Percentiles rank a stretch among this genome's conserved stretches.
These are phyloP conservation scores for Metroxylon sagu DNA, from an alignment of 176 grass and related monocot genomes.

Conservation along the genomic window DNA sequence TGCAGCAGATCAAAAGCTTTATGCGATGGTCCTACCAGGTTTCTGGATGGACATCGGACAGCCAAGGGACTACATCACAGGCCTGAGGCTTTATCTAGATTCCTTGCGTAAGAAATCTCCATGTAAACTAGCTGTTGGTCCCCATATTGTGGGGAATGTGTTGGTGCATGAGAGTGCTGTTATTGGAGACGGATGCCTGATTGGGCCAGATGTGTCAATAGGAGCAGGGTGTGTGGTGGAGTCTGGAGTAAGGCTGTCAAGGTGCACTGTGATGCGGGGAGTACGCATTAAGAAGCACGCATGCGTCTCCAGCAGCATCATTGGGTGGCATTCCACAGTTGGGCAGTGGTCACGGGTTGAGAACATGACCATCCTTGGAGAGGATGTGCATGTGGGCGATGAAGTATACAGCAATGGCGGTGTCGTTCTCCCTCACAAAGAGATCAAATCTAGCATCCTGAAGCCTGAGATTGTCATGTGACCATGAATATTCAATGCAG, in stretches of 20 bases:
- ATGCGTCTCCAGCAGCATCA: slow-evolving; percentile 75
- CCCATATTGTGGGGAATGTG: slow-evolving; percentile 64
- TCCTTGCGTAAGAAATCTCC: slow-evolving; percentile 69
- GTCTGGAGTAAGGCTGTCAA: slow-evolving; percentile 71
- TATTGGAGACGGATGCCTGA: slow-evolving; percentile 83
- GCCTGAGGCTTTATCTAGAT: slow-evolving; percentile 69
- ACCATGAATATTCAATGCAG: slow-evolving; percentile 1
- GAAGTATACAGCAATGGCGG: slow-evolving; percentile 90
- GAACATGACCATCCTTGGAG: slow-evolving; percentile 83
- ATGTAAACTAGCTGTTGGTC: slow-evolving; percentile 38
- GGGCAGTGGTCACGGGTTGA: slow-evolving; percentile 80
- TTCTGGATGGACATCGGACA: slow-evolving; percentile 97
- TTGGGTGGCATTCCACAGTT: slow-evolving; percentile 88
- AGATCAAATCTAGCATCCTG: slow-evolving; percentile 89
- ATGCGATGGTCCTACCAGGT: slow-evolving; percentile 79
- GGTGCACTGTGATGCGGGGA: slow-evolving; percentile 65
- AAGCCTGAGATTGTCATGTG: slow-evolving; percentile 99
- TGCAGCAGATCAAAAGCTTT: slow-evolving; percentile 48
- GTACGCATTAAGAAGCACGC: slow-evolving; percentile 76
- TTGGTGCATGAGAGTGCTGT: slow-evolving; percentile 74
- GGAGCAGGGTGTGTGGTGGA: slow-evolving; percentile 79
- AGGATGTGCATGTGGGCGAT: slow-evolving; percentile 84
- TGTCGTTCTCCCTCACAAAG: slow-evolving; percentile 83
- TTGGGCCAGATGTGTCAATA: slow-evolving; percentile 82
- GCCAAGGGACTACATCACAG: slow-evolving; percentile 84